phyloP scores from a whole-genome alignment of 495 filamentous ascomycete genomes.

The Aspergillus coremiiformis region DNA sequence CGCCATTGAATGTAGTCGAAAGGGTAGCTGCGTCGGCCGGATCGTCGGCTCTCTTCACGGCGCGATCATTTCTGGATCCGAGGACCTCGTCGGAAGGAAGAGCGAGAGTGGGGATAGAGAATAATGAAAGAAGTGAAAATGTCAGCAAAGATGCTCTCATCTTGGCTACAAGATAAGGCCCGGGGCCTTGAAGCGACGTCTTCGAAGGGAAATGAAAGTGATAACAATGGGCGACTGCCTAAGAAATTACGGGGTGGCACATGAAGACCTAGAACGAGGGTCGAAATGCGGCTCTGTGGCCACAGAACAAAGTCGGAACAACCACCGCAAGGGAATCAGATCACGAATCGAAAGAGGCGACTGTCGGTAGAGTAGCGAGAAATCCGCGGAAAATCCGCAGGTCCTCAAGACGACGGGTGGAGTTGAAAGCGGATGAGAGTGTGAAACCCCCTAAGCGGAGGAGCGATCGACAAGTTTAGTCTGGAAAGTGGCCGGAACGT shows the following conservation, averaged over 20 bases:
- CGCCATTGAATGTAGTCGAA: conserved; percentile 68
- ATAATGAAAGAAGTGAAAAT: conserved; percentile 37
- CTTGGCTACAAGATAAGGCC: conserved; percentile 18
- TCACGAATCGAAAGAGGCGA: not conserved
- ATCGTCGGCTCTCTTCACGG: conserved; percentile 24
- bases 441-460: conserved; percentile 1
- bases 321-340: not conserved
- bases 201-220: conserved; percentile 12
- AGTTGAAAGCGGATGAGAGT: conserved; percentile 8
- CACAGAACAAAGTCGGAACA: not conserved
- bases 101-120: conserved; percentile 33
- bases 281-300: conserved; percentile 5
- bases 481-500: not conserved
- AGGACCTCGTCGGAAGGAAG: conserved; percentile 20
- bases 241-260: conserved; percentile 32
- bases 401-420: conserved; percentile 7
- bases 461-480: not conserved
- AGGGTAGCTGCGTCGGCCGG: conserved; percentile 8
- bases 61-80: conserved; percentile 13
- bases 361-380: not conserved
- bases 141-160: conserved; percentile 37
- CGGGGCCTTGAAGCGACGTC: conserved; percentile 4
- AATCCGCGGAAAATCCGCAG: conserved; percentile 7
- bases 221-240: conserved; percentile 6
- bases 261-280: conserved; percentile 17